phyloP scores from a whole-genome alignment of 768 basidiomycete genomes.

The Suillus discolor region DNA sequence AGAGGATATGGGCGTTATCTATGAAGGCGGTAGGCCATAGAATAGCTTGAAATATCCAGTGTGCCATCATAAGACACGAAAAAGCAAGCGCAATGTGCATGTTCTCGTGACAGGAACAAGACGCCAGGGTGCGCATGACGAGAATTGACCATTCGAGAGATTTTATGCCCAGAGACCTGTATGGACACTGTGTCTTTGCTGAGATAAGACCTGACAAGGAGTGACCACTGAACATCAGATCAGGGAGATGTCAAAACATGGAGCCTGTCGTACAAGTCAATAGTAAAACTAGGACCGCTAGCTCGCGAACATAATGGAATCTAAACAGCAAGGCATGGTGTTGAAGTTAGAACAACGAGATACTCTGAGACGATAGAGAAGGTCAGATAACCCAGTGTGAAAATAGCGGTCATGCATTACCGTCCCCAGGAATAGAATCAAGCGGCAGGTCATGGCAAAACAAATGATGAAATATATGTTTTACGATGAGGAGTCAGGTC shows the following conservation, averaged over 20 bases:
- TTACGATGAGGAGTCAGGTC: constrained; percentile 2
- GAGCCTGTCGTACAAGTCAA: background rate
- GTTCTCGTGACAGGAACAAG: background rate
- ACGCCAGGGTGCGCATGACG: background rate
- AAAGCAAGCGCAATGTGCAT: background rate
- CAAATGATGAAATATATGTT: background rate
- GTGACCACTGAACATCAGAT: background rate
- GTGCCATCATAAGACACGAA: constrained; percentile 3
- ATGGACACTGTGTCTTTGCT: background rate
- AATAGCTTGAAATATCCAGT: constrained; percentile 17
- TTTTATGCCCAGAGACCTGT: background rate
- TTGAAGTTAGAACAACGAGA: background rate
- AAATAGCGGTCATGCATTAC: background rate
- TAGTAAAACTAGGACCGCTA: background rate
- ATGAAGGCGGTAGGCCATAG: background rate
- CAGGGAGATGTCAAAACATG: background rate
- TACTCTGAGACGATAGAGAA: background rate
- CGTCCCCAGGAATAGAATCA: background rate
- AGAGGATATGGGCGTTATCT: constrained; percentile 46
- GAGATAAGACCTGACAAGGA: background rate
- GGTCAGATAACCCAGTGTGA: constrained; percentile 1
- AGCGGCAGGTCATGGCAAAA: background rate
- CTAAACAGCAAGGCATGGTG: background rate
- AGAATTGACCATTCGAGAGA: background rate
- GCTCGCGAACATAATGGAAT: background rate